phyloP scores from a whole-genome alignment of 805 yeast genomes.

The Komagataella pastoris region DNA sequence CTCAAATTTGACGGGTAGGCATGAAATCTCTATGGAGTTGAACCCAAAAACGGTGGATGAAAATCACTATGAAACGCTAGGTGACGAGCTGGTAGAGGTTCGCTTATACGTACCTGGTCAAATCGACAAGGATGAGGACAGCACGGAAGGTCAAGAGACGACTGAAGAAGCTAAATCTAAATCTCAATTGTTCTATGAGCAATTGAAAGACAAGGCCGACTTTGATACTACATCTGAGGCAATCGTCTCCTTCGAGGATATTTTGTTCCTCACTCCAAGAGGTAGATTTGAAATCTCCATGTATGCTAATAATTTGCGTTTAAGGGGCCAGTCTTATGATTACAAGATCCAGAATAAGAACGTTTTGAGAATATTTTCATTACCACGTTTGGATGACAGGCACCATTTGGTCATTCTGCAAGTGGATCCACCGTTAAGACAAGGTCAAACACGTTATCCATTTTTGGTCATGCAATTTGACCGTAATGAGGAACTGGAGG shows the following conservation, averaged over 20 bases:
- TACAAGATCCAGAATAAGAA: conserved; percentile 87
- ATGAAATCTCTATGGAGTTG: conserved; percentile 87
- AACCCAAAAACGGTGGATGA: conserved; percentile 22
- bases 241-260: conserved; percentile 83
- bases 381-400: conserved; percentile 90
- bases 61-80: conserved; percentile 43
- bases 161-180: conserved; percentile 41
- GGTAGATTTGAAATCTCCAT: conserved; percentile 97
- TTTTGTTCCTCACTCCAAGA: conserved; percentile 90
- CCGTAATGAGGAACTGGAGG: conserved; percentile 82
- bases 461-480: conserved; percentile 83
- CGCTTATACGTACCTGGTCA: conserved; percentile 89
- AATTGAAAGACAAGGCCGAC: conserved; percentile 83
- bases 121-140: conserved; percentile 22
- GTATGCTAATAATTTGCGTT: conserved; percentile 74
- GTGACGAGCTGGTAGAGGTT: conserved; percentile 94
- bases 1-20: conserved; percentile 80
- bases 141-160: conserved; percentile 19
- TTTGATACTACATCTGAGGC: conserved; percentile 91
- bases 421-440: conserved; percentile 94
- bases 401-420: conserved; percentile 83
- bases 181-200: conserved; percentile 81
- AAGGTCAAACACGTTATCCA: conserved; percentile 95
- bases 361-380: conserved; percentile 78
- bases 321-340: conserved; percentile 96